Evolutionary conservation across 768 basidiomycete genomes (phyloP), one percentile per base, ranked within the genome.

Genomic region (Rhodotorula babjevae): DNA sequence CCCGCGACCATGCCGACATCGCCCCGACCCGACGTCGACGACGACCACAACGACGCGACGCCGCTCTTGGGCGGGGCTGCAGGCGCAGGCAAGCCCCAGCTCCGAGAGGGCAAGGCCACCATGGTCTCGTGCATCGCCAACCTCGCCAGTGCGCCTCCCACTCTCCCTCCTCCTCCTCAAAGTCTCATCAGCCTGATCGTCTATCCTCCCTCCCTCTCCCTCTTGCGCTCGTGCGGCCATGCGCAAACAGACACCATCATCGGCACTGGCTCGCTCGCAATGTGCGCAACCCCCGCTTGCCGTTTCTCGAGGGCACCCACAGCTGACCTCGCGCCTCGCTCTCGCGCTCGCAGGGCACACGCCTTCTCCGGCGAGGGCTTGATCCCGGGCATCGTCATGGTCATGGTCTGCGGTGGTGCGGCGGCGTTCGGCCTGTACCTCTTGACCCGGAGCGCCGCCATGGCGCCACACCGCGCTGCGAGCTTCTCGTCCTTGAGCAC

Each of bases 311-410:
- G 42, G 29, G 1, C 12, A 18, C 19, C 46, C 49, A 2, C 60
- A 6, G 27, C 63, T 46, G 25, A 60, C n/a, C 27, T 15, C 29
- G 21, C 8, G 11, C n/a, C 42, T 36, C 31, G 11, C 36, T 9
- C 23, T 8, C 57, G 9, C 7, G 8, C 58, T 36, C 14, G 27
- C 68, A 74, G 62, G 66, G 74, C 76, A 0, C 68, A 73, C n/a
- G 92, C 92, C 29, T 87, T 97, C 85, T 91, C 94, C 8, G 90
- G 92, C 11, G 87, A 88, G 64, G 95, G 95, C 7, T 81, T 97
- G 59, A 85, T 97, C 67, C 94, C 93, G 11, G 95, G 95, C 16
- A 87, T 95, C 65, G 74, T 96, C 27, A 94, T 92, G 36, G 96
- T 95, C 77, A 75, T 88, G 19, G 86, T 92, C 74, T 95, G 90